Percentiles rank a stretch among this genome's conserved stretches.
phyloP scores from a whole-genome alignment of 1,284 basidiomycete species.

The Trametes sp. region DNA sequence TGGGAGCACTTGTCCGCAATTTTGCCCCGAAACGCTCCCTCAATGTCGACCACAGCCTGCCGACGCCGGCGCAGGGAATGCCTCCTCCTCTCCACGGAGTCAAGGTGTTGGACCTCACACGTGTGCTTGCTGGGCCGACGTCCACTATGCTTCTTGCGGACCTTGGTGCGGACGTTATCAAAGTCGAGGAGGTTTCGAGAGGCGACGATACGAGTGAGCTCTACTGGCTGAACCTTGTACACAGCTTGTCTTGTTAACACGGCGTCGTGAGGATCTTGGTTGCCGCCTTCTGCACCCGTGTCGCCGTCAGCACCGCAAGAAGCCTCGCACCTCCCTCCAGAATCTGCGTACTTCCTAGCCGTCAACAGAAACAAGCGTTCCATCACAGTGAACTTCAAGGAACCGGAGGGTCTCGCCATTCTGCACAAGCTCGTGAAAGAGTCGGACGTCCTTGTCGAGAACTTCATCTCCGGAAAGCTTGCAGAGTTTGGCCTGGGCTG shows the following conservation, averaged over 20 bases:
- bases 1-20: background rate
- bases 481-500: conserved; percentile 87
- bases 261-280: conserved; percentile 70
- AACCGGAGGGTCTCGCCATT: conserved; percentile 79
- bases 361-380: conserved; percentile 92
- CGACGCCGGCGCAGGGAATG: conserved; percentile 54
- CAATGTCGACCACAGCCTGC: conserved; percentile 19
- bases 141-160: conserved; percentile 91
- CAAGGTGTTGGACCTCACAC: conserved; percentile 85
- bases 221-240: conserved; percentile 22
- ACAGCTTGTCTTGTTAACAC: conserved; percentile 18
- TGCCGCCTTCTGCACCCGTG: conserved; percentile 78
- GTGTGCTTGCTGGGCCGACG: conserved; percentile 90
- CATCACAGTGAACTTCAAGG: conserved; percentile 90
- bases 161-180: conserved; percentile 92
- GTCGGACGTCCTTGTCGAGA: conserved; percentile 91
- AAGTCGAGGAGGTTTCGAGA: conserved; percentile 80
- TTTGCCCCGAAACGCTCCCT: conserved; percentile 3
- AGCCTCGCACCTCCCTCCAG: conserved; percentile 79
- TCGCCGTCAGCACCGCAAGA: conserved; percentile 55
- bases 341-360: conserved; percentile 93
- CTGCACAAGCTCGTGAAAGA: conserved; percentile 75
- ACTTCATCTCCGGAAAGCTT: conserved; percentile 87
- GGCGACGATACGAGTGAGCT: conserved; percentile 91
- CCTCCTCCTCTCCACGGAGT: conserved; percentile 82